Conservation (phyloP, 1,284 basidiomycete genomes). For the Polyporus tsugae region DNA sequence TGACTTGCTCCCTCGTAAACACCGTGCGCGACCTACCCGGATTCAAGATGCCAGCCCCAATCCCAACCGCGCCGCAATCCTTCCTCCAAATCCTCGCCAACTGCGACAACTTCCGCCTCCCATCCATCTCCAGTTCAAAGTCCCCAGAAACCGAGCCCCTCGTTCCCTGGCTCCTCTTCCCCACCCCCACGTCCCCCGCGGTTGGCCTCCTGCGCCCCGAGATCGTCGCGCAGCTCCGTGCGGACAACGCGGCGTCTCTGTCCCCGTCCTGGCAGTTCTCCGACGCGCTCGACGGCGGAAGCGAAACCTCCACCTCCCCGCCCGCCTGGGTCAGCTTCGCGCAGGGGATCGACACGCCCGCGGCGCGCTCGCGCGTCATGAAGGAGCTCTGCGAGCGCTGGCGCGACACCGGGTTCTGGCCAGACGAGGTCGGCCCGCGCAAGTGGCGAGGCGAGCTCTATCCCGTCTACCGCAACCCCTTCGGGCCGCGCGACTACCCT, state of each 20-base stretch:
- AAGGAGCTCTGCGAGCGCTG: conserved; percentile 72
- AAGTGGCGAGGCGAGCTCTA: conserved; percentile 91
- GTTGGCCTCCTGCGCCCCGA: conserved; percentile 71
- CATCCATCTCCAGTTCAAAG: background rate
- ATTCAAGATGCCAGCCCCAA: conserved; percentile 13
- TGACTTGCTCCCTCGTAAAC: background rate
- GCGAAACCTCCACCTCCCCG: no score
- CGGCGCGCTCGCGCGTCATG: conserved; percentile 66
- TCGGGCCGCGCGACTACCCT: conserved; percentile 52
- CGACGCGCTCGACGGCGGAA: no score
- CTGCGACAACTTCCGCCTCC: conserved; percentile 69
- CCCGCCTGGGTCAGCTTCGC: conserved; percentile 58
- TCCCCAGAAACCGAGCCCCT: conserved; percentile 47
- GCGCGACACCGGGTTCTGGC: conserved; percentile 69
- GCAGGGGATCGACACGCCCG: conserved; percentile 56
- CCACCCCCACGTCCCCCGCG: conserved; percentile 55
- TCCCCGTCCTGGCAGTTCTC: conserved; percentile 40
- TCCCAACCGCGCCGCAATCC: conserved; percentile 34
- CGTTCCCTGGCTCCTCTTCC: conserved; percentile 59
- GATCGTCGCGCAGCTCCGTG: conserved; percentile 59
- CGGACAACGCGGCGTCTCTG: conserved; percentile 53
- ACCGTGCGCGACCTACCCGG: background rate
- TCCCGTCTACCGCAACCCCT: conserved; percentile 80
- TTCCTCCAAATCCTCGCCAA: conserved; percentile 67
- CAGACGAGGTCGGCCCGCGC: conserved; percentile 70